Evolutionary conservation across 306 rosid genomes (phyloP).

Genomic region (Ormosia semicastrata): DNA sequence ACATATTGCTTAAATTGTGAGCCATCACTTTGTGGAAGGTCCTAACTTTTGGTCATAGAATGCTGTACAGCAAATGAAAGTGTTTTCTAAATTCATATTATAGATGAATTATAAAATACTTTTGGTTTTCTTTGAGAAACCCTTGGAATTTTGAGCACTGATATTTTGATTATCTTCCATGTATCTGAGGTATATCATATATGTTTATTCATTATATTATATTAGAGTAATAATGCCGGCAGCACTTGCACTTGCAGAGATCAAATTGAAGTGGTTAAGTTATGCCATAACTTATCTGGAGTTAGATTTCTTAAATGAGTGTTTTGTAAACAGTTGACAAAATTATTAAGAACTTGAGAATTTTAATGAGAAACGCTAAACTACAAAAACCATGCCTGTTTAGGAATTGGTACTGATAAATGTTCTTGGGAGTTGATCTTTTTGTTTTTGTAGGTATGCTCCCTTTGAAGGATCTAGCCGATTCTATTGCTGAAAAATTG

Average conservation of each 20-base stretch:
- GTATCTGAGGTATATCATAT: background rate
- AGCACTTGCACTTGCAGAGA: slow-evolving; percentile 6
- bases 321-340: background rate
- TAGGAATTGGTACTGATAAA: slow-evolving; percentile 6
- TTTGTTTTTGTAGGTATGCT: slow-evolving; percentile 64
- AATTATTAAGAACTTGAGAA: background rate
- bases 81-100: background rate
- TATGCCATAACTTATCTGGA: background rate
- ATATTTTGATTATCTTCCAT: background rate
- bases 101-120: background rate
- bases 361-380: slow-evolving; percentile 8
- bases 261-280: background rate
- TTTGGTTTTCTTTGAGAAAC: background rate
- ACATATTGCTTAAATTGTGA: background rate
- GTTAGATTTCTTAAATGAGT: background rate
- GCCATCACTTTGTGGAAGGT: background rate
- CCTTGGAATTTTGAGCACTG: background rate
- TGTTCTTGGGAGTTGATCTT: slow-evolving; percentile 3
- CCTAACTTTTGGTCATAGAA: background rate
- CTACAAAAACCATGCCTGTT: background rate
- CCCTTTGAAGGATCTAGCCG: slow-evolving; percentile 85
- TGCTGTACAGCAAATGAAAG: background rate
- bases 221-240: background rate
- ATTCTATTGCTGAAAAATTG: slow-evolving; percentile 65
- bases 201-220: background rate